These are phyloP conservation scores for Phytopythium mirpurense DNA, from an alignment of 352 stramenopile species.

Conservation along the genomic window DNA sequence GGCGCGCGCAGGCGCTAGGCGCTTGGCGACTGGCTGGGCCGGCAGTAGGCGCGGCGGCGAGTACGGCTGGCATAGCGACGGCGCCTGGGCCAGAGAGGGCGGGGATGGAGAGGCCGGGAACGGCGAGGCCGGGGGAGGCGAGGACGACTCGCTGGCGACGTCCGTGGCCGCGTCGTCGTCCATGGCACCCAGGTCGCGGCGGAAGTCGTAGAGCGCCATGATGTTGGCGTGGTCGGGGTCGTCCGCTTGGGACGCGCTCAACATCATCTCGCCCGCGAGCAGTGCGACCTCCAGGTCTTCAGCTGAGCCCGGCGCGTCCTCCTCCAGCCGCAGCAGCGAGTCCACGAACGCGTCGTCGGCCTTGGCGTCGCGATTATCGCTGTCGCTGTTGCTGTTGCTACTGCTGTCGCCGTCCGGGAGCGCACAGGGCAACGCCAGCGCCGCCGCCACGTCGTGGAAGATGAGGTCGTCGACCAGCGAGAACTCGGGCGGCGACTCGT, in stretches of 20 bases:
- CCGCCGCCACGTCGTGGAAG: constrained; percentile 28
- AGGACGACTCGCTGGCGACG: constrained; percentile 36
- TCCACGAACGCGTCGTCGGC: constrained; percentile 28
- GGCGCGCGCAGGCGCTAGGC: constrained; percentile 1
- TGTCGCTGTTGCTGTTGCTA: not conserved
- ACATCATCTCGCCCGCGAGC: constrained; percentile 16
- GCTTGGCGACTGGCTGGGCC: not conserved
- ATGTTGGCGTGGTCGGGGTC: constrained; percentile 7
- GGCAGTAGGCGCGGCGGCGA: not conserved
- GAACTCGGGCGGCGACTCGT: constrained; percentile 10
- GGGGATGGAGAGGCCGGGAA: constrained; percentile 7
- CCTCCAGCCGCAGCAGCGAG: constrained; percentile 31
- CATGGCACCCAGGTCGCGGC: not conserved
- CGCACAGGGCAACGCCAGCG: constrained; percentile 10
- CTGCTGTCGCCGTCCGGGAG: not conserved
- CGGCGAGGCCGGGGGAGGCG: constrained; percentile 25
- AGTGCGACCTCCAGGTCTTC: constrained; percentile 19
- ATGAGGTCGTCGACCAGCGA: constrained; percentile 52
- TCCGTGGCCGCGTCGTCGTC: constrained; percentile 30
- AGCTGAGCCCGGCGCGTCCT: constrained; percentile 5
- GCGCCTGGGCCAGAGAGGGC: constrained; percentile 3
- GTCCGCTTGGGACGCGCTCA: constrained; percentile 10
- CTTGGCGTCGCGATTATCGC: no score
- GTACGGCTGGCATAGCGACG: not conserved
- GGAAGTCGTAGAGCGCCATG: not conserved